Evolutionary conservation across 1,284 basidiomycete species (phyloP), one percentile per base, ranked within the genome.

Genomic region (Naganishia liquefaciens): DNA sequence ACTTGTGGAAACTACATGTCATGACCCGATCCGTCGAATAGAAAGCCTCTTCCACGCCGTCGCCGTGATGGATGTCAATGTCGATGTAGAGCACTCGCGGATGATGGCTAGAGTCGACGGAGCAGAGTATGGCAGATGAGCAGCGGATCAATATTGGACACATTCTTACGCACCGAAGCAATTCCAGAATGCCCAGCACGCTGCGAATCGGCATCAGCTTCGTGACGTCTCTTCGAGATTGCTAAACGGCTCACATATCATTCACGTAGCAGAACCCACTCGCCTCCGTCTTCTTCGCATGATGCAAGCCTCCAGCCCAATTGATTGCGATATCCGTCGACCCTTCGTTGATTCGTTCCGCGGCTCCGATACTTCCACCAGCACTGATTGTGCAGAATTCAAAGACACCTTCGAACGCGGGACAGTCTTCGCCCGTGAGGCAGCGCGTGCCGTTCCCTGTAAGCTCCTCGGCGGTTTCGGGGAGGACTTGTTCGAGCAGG

Each of bases 41-140:
- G 81, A 99, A 99, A 0, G 95, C 96, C 76, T 99, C 95, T 74
- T 99, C 95, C 40, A 99, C 95, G 21, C 95, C 96, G 75, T 99
- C 96, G 7, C 95, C 95, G 67, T 99, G 95, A 77, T 98, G 95
- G 64, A 93, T 93, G 78, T 99, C 95, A 64, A 99, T 95, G 78
- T 99, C 95, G 75, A 99, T 90, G 78, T 99, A 99, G 27, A 99
- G 82, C 2, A 99, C 94, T 63, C 96, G 89, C 0, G 90, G 86
- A 73, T 86, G 84, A 68, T 81, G 81, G 21, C 83, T 81, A 65
- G 9, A 9, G 5, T 3, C 25, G n/a, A n/a, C n/a, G 23, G 4
- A 33, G 27, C n/a, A 25, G 7, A 27, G 25, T 13, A 37, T 1
- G 28, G 44, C 43, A 2, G 3, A 25, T 28, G 33, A 33, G 61